These are phyloP conservation scores for Nicotiana attenuata DNA, from an alignment of 257 asterid genomes.

Conservation along the genomic window DNA sequence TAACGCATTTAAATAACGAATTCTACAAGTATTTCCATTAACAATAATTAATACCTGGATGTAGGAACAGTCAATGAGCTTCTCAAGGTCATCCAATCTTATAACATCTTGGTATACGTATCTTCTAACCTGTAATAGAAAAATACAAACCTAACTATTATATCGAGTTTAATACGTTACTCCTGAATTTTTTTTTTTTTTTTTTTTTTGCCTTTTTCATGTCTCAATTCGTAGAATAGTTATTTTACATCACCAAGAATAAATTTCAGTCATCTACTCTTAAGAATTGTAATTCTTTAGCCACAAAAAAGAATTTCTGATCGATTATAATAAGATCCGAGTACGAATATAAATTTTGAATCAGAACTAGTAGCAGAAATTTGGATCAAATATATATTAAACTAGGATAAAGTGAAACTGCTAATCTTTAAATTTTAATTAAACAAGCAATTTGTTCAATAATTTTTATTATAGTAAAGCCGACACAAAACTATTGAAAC, in stretches of 20 bases:
- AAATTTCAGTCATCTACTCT: too few species aligned
- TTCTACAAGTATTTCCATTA: background rate
- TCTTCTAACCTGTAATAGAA: conserved; percentile 61
- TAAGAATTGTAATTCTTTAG: too few species aligned
- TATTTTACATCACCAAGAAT: too few species aligned
- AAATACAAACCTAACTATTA: background rate
- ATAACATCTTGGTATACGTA: conserved; percentile 77
- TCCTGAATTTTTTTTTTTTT: background rate
- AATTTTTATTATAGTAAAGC: background rate
- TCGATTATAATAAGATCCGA: too few species aligned
- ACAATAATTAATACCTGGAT: conserved; percentile 51
- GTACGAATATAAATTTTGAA: too few species aligned
- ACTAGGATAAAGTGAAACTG: too few species aligned
- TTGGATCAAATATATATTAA: too few species aligned
- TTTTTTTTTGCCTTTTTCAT: background rate
- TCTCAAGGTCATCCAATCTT: conserved; percentile 82
- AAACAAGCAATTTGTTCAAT: background rate
- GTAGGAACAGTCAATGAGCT: conserved; percentile 66
- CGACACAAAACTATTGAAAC: too few species aligned
- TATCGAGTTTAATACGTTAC: background rate
- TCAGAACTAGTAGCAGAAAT: too few species aligned
- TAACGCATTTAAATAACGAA: background rate
- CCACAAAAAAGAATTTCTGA: too few species aligned
- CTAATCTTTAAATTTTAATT: too few species aligned
- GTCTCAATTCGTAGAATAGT: background rate